These are phyloP conservation scores for Venturia aucupariae DNA, from an alignment of 2,329 filamentous ascomycete species.

Conservation along the genomic window DNA sequence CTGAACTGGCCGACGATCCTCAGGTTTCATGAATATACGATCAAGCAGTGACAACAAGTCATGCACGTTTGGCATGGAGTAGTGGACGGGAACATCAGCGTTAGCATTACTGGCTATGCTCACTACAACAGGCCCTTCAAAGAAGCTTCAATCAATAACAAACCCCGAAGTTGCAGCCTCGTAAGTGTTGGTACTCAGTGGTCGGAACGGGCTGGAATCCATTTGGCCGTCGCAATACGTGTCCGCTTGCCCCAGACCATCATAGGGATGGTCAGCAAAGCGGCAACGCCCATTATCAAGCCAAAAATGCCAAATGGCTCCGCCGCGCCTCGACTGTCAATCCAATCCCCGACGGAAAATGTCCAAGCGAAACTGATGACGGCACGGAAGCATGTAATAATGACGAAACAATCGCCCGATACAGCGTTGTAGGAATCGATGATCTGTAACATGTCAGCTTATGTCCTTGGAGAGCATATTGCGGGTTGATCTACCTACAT, in stretches of 20 bases:
- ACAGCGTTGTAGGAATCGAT: constrained; percentile 42
- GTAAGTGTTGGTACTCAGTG: constrained; percentile 16
- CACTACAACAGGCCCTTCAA: too few relatives aligned
- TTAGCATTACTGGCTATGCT: neutral
- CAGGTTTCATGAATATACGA: too few relatives aligned
- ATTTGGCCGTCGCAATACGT: constrained; percentile 32
- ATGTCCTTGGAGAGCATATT: neutral
- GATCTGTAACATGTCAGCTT: constrained; percentile 26
- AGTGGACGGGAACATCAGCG: neutral
- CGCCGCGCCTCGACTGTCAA: constrained; percentile 33
- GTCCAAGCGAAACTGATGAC: constrained; percentile 46
- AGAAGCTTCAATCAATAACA: neutral
- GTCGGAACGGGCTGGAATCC: constrained; percentile 19
- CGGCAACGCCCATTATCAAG: constrained; percentile 43
- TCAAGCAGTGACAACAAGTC: neutral
- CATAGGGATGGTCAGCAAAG: constrained; percentile 28
- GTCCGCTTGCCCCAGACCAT: constrained; percentile 33
- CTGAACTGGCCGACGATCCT: too few relatives aligned
- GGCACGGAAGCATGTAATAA: constrained; percentile 41
- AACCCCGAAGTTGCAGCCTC: neutral
- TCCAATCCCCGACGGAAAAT: constrained; percentile 44
- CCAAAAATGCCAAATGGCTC: constrained; percentile 46
- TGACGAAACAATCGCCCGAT: constrained; percentile 45
- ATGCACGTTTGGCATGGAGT: neutral
- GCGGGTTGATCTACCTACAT: constrained; percentile 20